Evolutionary conservation across 768 basidiomycete genomes (phyloP).

Genomic region (Zangia roseola): DNA sequence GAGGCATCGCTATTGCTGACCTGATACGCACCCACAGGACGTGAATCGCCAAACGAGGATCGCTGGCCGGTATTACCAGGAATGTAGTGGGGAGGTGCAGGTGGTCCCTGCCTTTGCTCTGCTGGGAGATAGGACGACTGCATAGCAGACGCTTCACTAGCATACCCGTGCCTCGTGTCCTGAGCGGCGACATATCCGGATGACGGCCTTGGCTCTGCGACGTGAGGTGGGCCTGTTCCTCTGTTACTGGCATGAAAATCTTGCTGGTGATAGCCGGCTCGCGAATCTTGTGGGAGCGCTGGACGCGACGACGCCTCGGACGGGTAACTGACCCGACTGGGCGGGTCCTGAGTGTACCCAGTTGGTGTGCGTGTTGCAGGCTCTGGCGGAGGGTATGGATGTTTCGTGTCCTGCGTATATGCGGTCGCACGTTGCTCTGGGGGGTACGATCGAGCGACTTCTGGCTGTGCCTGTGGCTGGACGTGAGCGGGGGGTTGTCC

Average conservation of each 20-base stretch:
- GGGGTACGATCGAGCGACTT: slow-evolving; percentile 17
- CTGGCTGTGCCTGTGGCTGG: slow-evolving; percentile 12
- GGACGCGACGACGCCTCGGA: slow-evolving; percentile 16
- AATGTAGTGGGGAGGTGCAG: slow-evolving; percentile 14
- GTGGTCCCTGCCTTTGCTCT: slow-evolving; percentile 20
- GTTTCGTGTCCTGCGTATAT: slow-evolving; percentile 25
- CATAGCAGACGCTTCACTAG: slow-evolving; percentile 14
- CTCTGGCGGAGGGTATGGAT: slow-evolving; percentile 19
- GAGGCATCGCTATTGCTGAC: slow-evolving; percentile 9
- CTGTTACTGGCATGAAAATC: slow-evolving; percentile 17
- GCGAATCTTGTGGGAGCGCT: slow-evolving; percentile 17
- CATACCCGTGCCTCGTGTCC: slow-evolving; percentile 22
- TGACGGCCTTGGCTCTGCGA: slow-evolving; percentile 21
- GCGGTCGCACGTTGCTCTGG: slow-evolving; percentile 18
- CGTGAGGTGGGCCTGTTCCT: slow-evolving; percentile 3
- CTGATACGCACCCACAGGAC: slow-evolving; percentile 17
- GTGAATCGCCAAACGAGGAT: slow-evolving; percentile 23
- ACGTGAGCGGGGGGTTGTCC: slow-evolving; percentile 10
- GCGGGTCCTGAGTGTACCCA: slow-evolving; percentile 15
- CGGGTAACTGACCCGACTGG: slow-evolving; percentile 14
- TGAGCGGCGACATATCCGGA: slow-evolving; percentile 18
- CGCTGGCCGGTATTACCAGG: slow-evolving; percentile 16
- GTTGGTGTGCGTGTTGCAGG: slow-evolving; percentile 14
- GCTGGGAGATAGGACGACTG: slow-evolving; percentile 15
- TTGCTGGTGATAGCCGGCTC: slow-evolving; percentile 16